A percentile compares a stretch with the other conserved stretches of the same genome.
phyloP scores from a whole-genome alignment of 2,329 filamentous ascomycete species.

The Pseudogymnoascus sp. region DNA sequence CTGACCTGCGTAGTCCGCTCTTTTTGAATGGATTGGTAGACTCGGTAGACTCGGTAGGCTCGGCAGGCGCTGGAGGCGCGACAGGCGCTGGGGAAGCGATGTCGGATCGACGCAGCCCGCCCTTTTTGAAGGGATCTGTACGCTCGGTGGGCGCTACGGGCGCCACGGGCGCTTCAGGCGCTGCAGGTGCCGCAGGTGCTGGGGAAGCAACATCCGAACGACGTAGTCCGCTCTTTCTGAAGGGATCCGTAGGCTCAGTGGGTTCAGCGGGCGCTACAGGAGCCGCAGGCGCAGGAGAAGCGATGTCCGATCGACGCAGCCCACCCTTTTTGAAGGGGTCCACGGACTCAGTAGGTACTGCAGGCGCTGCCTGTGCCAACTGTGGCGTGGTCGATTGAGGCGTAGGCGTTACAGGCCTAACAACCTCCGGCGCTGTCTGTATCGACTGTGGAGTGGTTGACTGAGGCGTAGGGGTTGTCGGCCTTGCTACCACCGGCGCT shows the following conservation, averaged over 20 bases:
- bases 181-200: neutral
- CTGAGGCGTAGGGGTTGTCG: neutral
- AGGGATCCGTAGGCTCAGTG: conserved; percentile 21
- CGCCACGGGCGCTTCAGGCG: neutral
- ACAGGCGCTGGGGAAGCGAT: neutral
- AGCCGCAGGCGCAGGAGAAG: neutral
- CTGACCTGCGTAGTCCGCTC: neutral
- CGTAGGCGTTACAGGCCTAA: neutral
- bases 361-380: neutral
- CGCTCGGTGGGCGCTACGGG: neutral
- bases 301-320: neutral
- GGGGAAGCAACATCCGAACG: conserved; percentile 19
- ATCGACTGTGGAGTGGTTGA: neutral
- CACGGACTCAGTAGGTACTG: neutral
- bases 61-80: neutral
- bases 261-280: neutral
- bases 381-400: neutral
- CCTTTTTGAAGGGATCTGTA: conserved; percentile 7
- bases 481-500: neutral
- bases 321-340: neutral
- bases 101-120: conserved; percentile 3
- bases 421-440: neutral
- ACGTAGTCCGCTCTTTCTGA: conserved; percentile 24
- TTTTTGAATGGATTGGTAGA: neutral
- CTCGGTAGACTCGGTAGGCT: conserved; percentile 9